Base-by-base conservation (phyloP, 257 asterid genomes). In the Lavandula angustifolia region DNA sequence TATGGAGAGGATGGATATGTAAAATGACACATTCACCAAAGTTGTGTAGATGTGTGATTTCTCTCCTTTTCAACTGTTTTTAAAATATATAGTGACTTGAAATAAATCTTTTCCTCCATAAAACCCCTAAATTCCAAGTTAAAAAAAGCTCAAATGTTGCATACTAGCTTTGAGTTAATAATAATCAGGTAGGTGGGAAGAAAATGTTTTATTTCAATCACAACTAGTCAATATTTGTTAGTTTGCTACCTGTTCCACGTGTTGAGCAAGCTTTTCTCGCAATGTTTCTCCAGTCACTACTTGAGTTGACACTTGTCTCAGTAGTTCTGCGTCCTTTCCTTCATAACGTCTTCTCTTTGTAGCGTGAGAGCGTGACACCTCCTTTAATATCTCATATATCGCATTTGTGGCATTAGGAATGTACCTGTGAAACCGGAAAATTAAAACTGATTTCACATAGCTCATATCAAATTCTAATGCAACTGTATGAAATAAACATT, bases 231-330 rank as follows among this genome's bases (percentile, higher is more conserved):
- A 48, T 17, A 40, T 7, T 12, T 43, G 51, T 49, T 18, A 18
- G 8, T 6, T 44, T 4, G 44, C 68, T 14, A 87, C 97, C 85
- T 87, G 83, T 69, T 87, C 87, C 48, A 90, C 97, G 72, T 90
- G 96, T 63, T 79, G 87, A 62, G 95, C 82, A 55, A 90, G 97
- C 81, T 87, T 90, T 66, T 83, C 95, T 18, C 83, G 78, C 66
- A 83, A 69, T 44, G 82, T 84, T 68, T 81, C 84, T 82, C 77
- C 78, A 5, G 87, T 87, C 48, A 87, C 79, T 67, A 57, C 18
- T 33, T 76, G 58, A 64, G 58, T 69, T 35, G 92, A 78, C 68
- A 90, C 88, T 59, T 85, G 82, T 77, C 83, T 80, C 47, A 90
- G 80, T 49, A 90, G 76, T 64, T 90, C 95, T n/a, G 78, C 82